phyloP scores from a whole-genome alignment of 139 green algal species.

The Chlorella vulgaris region DNA sequence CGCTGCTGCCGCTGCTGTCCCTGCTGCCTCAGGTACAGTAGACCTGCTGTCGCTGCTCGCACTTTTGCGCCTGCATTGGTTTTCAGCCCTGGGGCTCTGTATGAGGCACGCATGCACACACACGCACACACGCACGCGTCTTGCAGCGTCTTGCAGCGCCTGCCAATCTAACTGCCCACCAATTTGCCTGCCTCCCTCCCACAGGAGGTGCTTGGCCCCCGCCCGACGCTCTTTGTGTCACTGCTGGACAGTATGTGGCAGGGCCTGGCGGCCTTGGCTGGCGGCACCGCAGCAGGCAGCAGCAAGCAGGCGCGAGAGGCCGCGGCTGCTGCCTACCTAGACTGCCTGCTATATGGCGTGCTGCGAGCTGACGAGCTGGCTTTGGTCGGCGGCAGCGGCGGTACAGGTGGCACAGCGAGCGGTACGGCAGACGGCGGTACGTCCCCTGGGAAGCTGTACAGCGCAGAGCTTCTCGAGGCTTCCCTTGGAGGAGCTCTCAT shows the following conservation, averaged over 20 bases:
- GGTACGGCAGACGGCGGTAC: no score
- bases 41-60: not conserved
- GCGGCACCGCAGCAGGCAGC: not conserved
- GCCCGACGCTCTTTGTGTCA: slow-evolving; percentile 7
- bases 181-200: not conserved
- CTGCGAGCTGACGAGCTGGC: slow-evolving; percentile 36
- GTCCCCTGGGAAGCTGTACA: not conserved
- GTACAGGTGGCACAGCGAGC: not conserved
- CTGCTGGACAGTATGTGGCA: slow-evolving; percentile 29
- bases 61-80: no score
- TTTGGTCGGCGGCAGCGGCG: not conserved
- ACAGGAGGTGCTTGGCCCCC: slow-evolving; percentile 17
- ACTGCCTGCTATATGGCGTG: slow-evolving; percentile 49
- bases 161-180: no score
- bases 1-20: slow-evolving; percentile 71
- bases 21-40: slow-evolving; percentile 52
- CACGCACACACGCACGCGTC: no score
- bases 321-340: slow-evolving; percentile 47
- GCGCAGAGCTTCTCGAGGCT: slow-evolving; percentile 15
- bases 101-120: no score
- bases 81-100: no score
- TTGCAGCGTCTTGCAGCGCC: no score
- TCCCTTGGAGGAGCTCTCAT: slow-evolving; percentile 16
- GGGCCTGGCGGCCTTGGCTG: not conserved
- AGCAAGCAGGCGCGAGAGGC: not conserved